Evolutionary conservation across 2,329 filamentous ascomycete species (phyloP), one percentile per base, ranked within the genome.

Genomic region (Anisogramma anomala): DNA sequence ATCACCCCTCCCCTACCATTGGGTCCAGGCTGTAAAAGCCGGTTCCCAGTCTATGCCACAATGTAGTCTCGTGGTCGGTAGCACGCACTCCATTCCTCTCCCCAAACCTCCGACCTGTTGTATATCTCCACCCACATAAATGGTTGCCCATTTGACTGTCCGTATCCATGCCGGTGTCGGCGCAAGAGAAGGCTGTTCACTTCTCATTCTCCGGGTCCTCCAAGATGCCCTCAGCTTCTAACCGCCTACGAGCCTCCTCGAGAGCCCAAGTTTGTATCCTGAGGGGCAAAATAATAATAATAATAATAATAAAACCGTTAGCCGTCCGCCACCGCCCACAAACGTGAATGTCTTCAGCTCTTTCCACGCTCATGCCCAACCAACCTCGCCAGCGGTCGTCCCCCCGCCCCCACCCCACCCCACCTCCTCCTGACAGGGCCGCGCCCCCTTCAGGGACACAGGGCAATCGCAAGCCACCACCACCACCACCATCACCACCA

Each of bases 241-340:
- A 79, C 69, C 91, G 77, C 69, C 91, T 77, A 58, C 91, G 77
- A 39, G 91, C 91, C 69, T 98, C 91, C 67, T 98, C 91, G 32
- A 98, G 78, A 49, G 91, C 91, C 91, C 91, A 98, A 41, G 89
- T 96, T 71, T 96, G 91, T 77, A 98, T 95, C 63, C 91, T 98
- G 55, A n/a, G n/a, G n/a, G n/a, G n/a, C n/a, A n/a, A n/a, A n/a
- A n/a, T n/a, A n/a, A n/a, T n/a, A n/a, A n/a, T n/a, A n/a, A n/a
- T n/a, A n/a, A n/a, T n/a, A n/a, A n/a, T n/a, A n/a, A n/a, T n/a
- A 7, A 28, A 8, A 28, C 4, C 6, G 6, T 28, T n/a, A n/a
- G n/a, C n/a, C n/a, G n/a, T n/a, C n/a, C n/a, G n/a, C n/a, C n/a
- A n/a, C n/a, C n/a, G n/a, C n/a, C n/a, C n/a, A n/a, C n/a, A n/a